Evolutionary conservation across 768 basidiomycete genomes (phyloP), one percentile per base, ranked within the genome.

Genomic region (Sarcodon sp.): DNA sequence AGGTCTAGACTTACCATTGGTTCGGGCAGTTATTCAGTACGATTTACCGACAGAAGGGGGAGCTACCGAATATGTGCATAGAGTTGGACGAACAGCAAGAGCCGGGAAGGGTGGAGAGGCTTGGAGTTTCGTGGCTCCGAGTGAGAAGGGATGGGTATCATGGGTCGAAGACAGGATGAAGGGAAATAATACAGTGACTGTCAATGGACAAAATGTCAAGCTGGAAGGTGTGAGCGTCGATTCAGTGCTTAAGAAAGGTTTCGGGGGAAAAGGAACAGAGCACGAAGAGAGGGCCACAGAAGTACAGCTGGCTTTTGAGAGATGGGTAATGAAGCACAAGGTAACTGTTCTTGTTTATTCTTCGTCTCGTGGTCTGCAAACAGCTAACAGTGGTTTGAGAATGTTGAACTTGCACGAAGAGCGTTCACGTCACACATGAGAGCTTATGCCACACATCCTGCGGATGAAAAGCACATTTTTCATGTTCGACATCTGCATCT

Each of bases 11-110:
- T 70, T 99, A 27, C 92, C 92, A 5, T 74, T 87, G n/a, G 92
- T 98, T 6, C 82, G 85, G 34, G 87, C 89, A 3, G 92, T 99
- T 51, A 68, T 98, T 33, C 96, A 99, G 59, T 96, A 96, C 58
- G 96, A 99, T 61, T 76, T 98, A 16, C 94, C 96, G 0, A 98
- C 96, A 0, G 96, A 99, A 69, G 88, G 92, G 13, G 94, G 96
- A 8, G 82, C 83, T 27, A 96, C 85, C 9, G 96, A 99, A 61
- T 98, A 99, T 56, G 81, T 99, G 8, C 96, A 99, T 67, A 79
- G 96, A 43, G 89, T 98, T 7, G 96, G 96, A 31, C 82, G 96
- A 45, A 99, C 96, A 3, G 96, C 96, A 11, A 89, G 96, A 62
- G 93, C 86, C 7, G 96, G 96, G 11, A 87, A 84, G 55, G 87